Base-by-base conservation (phyloP, 164 flowering plant species). In the Sextonia rubra region DNA sequence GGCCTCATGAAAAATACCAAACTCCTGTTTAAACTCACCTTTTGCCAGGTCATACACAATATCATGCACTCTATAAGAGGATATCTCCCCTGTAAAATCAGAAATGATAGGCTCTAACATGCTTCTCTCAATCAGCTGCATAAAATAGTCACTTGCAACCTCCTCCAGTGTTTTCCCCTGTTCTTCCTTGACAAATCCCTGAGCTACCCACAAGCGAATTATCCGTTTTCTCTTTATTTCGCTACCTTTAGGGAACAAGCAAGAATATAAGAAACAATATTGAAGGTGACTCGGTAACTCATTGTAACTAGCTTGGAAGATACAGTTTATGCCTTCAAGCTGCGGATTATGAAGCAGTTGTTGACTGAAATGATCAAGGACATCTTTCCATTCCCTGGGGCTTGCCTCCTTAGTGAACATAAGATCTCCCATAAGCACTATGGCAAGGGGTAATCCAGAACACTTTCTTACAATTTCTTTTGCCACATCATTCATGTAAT, bases 121-220 rank as follows among this genome's bases (percentile, higher is more conserved):
- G 71, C 73, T 83, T 37, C 89, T 73, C 7, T 24, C 47, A 68
- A 84, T 71, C 14, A 86, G 88, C 52, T 85, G 85, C 0, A 5
- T 63, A 15, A 88, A 80, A 75, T 87, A 81, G 2, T 74, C 82
- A 32, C 83, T 83, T 12, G 86, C 88, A 1, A 80, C 83, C 32
- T 84, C 89, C 52, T 88, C 90, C 73, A 76, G 66, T 12, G 80
- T 77, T 60, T 74, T 71, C 17, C 82, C 82, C 29, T 37, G 69
- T 20, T 69, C 66, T 24, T 77, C 69, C 63, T 65, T 58, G 0
- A 85, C 48, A 23, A 88, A 88, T 1, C 88, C 88, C 68, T 87
- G 88, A 0, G 87, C 88, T n/a, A 86, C 76, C 90, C 90, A 88
- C 12, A 84, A 70, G 60, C 86, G 70, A 26, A 84, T 69, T 3